Percentiles rank a stretch among this genome's conserved stretches.
Conservation (phyloP, 2,329 filamentous ascomycete species). For the Sporothrix dimorphospora region DNA sequence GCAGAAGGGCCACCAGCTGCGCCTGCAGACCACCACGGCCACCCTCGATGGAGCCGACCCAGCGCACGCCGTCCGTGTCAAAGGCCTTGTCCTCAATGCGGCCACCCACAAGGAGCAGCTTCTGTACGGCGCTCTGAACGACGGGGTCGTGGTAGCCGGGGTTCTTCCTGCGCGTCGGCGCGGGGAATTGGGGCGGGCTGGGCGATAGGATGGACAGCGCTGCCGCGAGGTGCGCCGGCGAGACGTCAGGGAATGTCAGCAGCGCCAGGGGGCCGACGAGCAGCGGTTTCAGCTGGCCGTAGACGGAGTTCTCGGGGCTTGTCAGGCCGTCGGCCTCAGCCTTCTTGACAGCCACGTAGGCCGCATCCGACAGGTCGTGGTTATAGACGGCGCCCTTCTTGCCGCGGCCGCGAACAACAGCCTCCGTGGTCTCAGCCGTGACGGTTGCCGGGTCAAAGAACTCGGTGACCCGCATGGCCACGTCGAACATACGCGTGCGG, state of each 20-base stretch:
- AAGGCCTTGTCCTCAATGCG: conserved; percentile 85
- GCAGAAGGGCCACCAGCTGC: conserved; percentile 79
- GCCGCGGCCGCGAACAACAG: conserved; percentile 38
- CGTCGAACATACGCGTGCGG: conserved; percentile 85
- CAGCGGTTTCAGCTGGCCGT: conserved; percentile 69
- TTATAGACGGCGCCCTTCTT: conserved; percentile 45
- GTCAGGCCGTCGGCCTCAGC: conserved; percentile 38
- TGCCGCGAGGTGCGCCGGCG: conserved; percentile 80
- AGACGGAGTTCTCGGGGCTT: conserved; percentile 46
- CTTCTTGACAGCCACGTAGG: conserved; percentile 47
- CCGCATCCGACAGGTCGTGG: conserved; percentile 59
- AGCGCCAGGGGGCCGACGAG: conserved; percentile 80
- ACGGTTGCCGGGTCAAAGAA: conserved; percentile 65
- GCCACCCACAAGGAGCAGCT: conserved; percentile 84
- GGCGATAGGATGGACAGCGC: conserved; percentile 80
- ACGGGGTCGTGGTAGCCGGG: conserved; percentile 79
- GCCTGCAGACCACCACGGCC: conserved; percentile 79
- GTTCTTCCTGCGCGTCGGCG: conserved; percentile 73
- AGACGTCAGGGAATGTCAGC: conserved; percentile 79
- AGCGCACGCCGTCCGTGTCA: conserved; percentile 69
- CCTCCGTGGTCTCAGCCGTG: conserved; percentile 34
- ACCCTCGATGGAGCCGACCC: conserved; percentile 75
- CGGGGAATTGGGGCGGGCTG: conserved; percentile 70
- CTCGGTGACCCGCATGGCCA: conserved; percentile 83
- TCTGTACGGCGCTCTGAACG: conserved; percentile 81